Evolutionary conservation across 164 flowering plant species (phyloP), one percentile per base, ranked within the genome.

Genomic region (Buxus sempervirens): DNA sequence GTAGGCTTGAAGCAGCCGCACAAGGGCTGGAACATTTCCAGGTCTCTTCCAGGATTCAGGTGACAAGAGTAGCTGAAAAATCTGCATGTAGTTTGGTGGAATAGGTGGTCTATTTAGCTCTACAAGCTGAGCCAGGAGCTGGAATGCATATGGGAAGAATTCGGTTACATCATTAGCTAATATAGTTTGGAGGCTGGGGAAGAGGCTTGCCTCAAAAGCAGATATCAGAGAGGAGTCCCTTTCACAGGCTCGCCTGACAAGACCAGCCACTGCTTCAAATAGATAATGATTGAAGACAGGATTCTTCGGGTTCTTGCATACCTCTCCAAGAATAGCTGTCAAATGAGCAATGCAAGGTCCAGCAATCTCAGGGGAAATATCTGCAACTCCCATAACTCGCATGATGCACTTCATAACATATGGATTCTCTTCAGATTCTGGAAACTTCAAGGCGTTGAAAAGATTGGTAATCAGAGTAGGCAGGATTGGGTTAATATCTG

Each of bases 81-180:
- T 83, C 67, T 80, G 83, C 85, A 90, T 86, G 77, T 95, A 95
- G 75, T 41, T 80, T 19, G 72, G 71, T 14, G 92, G 81, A 49
- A 95, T 65, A 9, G 96, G 96, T 21, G 96, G 87, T 26, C 75
- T 86, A 75, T 83, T 90, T 64, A 90, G 77, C 70, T 92, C 91
- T 42, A 95, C 90, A 69, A 95, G 96, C 79, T 90, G 99, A 51
- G 97, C 97, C 21, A 90, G 75, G 38, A 92, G 82, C 79, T 95
- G 99, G 72, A 92, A 92, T 65, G 96, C 90, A 76, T 95, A 95
- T 32, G 98, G 99, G 79, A 88, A 88, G 78, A 95, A 95, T 78
- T 92, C 99, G 48, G 81, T 78, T 4, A 92, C 82, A 75, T 92
- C 90, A 66, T 80, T 80, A 10, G 69, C 82, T 75, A 95, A 78